Evolutionary conservation across 805 yeast species (phyloP), one percentile per base, ranked within the genome.

Genomic region (Candida alai): DNA sequence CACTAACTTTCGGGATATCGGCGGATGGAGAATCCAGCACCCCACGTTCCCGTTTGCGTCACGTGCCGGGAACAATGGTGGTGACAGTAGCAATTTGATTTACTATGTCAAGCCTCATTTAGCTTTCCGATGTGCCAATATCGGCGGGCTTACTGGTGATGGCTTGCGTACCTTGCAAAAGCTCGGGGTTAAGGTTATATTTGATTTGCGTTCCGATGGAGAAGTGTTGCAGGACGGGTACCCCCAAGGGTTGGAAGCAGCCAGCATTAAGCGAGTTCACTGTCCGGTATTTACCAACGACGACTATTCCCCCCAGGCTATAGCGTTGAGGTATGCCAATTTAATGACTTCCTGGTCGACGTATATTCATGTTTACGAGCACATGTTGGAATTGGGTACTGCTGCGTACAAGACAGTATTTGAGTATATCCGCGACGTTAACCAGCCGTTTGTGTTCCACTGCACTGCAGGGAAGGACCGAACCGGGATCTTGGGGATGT

Each of bases 401-500:
- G 52, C 48, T 4, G 62, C 75, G 4, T 80, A 73, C 49, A 65
- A 60, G 29, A 51, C 52, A 6, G 68, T 85, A 20, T 74, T 84
- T 46, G 54, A 60, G 30, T 74, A 65, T 47, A 60, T 86, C 30
- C 62, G 78, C 29, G 85, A 81, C 37, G 62, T 59, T 14, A 71
- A 74, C 2, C 40, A 47, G 13, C 64, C 68, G 6, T 59, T 86
- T 38, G 56, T 81, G 7, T 75, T 79, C 54, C 90, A 84, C 51
- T 86, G 95, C 58, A 76, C 89, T 4, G 90, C 90, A 1, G 95
- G 95, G 2, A 86, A 85, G 54, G 95, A 86, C 52, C 70, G 95
- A 28, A 85, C 95, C 0, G 95, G 95, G 0, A 67, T 84, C 10
- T 52, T 83, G 43, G 73, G 80, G 2, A 83, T 86, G 78, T 54